Evolutionary conservation across 176 grass and related monocot species (phyloP).

Genomic region (Leersia perrieri): DNA sequence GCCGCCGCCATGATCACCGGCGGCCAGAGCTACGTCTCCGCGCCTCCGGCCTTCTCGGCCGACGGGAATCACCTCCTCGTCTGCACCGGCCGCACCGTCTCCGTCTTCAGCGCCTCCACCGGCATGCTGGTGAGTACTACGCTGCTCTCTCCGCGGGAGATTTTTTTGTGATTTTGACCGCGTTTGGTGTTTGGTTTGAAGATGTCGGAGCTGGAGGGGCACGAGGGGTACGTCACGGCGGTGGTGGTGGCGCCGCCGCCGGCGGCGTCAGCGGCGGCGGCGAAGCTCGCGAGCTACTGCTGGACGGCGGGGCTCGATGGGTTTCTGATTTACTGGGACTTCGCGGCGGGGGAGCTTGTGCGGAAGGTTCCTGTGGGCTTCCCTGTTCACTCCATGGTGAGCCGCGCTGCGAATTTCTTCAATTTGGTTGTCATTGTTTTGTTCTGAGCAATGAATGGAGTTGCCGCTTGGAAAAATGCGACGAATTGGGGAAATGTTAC

Average conservation of each 20-base stretch:
- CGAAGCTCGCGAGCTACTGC: constrained; percentile 59
- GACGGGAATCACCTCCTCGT: constrained; percentile 66
- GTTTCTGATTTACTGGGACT: constrained; percentile 82
- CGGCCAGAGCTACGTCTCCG: constrained; percentile 76
- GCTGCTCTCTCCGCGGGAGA: neutral
- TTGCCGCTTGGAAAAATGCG: neutral
- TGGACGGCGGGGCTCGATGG: constrained; percentile 84
- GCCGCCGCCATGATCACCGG: constrained; percentile 72
- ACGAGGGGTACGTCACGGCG: constrained; percentile 70
- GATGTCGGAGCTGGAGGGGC: constrained; percentile 86
- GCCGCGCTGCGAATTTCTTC: neutral
- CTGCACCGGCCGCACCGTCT: constrained; percentile 73
- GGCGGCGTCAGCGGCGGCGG: constrained; percentile 29
- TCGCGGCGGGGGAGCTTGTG: constrained; percentile 43
- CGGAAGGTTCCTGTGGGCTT: constrained; percentile 67
- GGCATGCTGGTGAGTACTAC: constrained; percentile 88
- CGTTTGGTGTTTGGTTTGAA: neutral
- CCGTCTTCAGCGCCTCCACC: constrained; percentile 74
- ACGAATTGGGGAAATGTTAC: neutral
- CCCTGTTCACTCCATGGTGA: constrained; percentile 87
- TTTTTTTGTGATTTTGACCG: neutral
- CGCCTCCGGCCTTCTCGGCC: constrained; percentile 76
- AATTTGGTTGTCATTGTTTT: neutral
- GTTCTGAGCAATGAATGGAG: neutral
- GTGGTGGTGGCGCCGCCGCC: constrained; percentile 54